Conservation (phyloP, 1,139 yeast genomes). For the Torulaspora globosa region DNA sequence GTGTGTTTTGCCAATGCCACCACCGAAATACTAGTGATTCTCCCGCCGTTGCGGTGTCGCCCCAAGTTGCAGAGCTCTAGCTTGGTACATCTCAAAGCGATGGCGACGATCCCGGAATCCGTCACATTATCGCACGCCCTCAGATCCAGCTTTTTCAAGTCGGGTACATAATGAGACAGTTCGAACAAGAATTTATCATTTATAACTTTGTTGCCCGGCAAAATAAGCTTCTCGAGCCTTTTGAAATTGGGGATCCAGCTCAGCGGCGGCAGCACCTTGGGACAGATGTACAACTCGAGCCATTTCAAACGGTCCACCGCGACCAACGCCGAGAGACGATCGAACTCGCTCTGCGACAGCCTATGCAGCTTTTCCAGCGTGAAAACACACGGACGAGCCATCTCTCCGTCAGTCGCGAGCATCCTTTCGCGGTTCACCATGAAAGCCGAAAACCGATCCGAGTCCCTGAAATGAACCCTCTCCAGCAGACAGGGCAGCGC, state of each 20-base stretch:
- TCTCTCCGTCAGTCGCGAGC: background rate
- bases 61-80: constrained; percentile 69
- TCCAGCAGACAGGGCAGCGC: constrained; percentile 53
- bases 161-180: constrained; percentile 55
- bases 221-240: constrained; percentile 52
- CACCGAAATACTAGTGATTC: constrained; percentile 68
- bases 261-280: constrained; percentile 56
- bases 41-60: constrained; percentile 63
- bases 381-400: constrained; percentile 41
- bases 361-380: constrained; percentile 49
- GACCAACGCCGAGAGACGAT: constrained; percentile 39
- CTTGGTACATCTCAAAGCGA: constrained; percentile 57
- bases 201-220: constrained; percentile 71
- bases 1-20: constrained; percentile 53
- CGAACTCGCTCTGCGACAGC: constrained; percentile 45
- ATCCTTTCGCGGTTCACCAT: constrained; percentile 18
- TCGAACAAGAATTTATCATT: constrained; percentile 55
- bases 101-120: constrained; percentile 66
- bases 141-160: constrained; percentile 62
- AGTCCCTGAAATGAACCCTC: constrained; percentile 53
- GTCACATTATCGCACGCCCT: constrained; percentile 80
- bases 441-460: constrained; percentile 47
- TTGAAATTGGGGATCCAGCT: constrained; percentile 41
- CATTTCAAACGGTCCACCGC: constrained; percentile 51
- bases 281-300: constrained; percentile 84